A percentile compares a stretch with the other conserved stretches of the same genome.
phyloP scores from a whole-genome alignment of 1,284 basidiomycete species.

The Xerocomus amazonicus region DNA sequence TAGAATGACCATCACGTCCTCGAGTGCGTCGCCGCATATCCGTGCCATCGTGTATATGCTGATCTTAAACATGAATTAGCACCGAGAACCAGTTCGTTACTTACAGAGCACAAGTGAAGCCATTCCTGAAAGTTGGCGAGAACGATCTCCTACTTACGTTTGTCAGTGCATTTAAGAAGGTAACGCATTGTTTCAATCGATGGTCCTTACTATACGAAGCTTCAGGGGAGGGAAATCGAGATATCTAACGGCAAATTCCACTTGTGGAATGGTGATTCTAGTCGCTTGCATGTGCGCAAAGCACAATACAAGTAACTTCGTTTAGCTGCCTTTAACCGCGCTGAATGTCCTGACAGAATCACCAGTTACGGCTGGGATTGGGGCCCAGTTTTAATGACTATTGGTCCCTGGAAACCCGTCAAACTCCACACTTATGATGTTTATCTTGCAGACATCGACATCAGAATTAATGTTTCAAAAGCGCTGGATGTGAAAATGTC shows the following conservation, averaged over 20 bases:
- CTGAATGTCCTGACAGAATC: constrained; percentile 6
- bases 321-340: background rate
- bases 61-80: constrained; percentile 31
- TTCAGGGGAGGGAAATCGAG: constrained; percentile 63
- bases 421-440: constrained; percentile 62
- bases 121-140: constrained; percentile 47
- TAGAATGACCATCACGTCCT: constrained; percentile 72
- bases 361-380: constrained; percentile 81
- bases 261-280: constrained; percentile 86
- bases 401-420: constrained; percentile 79
- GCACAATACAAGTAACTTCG: constrained; percentile 74
- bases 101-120: constrained; percentile 60
- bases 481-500: constrained; percentile 48
- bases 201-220: constrained; percentile 1
- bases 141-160: constrained; percentile 75
- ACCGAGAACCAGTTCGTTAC: constrained; percentile 77
- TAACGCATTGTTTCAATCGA: constrained; percentile 19
- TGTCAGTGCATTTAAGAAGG: constrained; percentile 72
- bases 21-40: constrained; percentile 39
- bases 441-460: constrained; percentile 62
- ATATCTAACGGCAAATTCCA: constrained; percentile 55
- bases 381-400: constrained; percentile 78
- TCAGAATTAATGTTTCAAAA: constrained; percentile 53
- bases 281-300: constrained; percentile 82
- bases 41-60: background rate